Evolutionary conservation across 208 protist genomes (phyloP).

Genomic region (Crithidia thermophila): DNA sequence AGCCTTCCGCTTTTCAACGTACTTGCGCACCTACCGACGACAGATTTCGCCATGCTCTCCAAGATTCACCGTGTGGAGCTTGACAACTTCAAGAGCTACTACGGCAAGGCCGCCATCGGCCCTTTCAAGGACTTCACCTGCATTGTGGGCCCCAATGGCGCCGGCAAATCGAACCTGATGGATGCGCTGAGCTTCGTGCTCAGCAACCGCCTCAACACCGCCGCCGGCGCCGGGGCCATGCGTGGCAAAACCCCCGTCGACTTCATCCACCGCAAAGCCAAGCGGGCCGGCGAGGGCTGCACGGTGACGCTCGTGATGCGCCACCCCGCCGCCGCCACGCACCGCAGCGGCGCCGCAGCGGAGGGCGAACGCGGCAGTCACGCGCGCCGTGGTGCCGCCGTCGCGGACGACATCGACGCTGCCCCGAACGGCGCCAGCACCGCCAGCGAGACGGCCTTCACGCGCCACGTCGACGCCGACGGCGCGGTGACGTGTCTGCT

Average conservation of each 20-base stretch:
- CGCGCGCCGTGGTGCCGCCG: conserved; percentile 3
- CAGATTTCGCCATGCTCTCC: conserved; percentile 49
- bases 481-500: conserved; percentile 75
- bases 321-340: conserved; percentile 17
- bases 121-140: conserved; percentile 98
- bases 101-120: conserved; percentile 92
- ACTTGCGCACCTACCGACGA: no score
- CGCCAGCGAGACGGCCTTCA: conserved; percentile 75
- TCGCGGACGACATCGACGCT: conserved; percentile 9
- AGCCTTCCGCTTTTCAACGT: no score
- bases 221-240: conserved; percentile 47
- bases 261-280: conserved; percentile 90
- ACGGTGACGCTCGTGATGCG: conserved; percentile 84
- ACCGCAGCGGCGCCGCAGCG: conserved; percentile 1
- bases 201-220: conserved; percentile 59
- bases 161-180: conserved; percentile 99
- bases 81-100: conserved; percentile 99
- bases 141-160: conserved; percentile 99
- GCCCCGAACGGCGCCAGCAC: conserved; percentile 1
- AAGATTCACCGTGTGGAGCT: conserved; percentile 93
- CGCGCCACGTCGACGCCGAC: conserved; percentile 57
- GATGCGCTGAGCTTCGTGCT: conserved; percentile 98
- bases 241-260: conserved; percentile 88
- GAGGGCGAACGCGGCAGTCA: not conserved
- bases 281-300: conserved; percentile 43